Conservation (phyloP, 164 flowering plant genomes). For the Stephania yunnanensis region DNA sequence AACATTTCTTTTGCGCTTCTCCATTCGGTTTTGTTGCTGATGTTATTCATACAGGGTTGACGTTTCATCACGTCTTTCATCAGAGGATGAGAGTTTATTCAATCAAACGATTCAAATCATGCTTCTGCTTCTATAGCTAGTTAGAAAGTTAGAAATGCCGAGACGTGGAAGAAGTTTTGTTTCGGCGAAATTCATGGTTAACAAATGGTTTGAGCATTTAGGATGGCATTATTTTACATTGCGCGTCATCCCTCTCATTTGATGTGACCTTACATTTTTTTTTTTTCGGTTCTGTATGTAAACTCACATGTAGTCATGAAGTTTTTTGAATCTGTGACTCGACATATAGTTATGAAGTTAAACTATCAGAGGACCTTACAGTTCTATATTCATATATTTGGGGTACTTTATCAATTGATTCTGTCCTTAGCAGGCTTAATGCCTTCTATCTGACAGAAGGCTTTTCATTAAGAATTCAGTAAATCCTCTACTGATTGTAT, state of each 20-base stretch:
- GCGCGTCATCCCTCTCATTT: background rate
- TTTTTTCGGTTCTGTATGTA: background rate
- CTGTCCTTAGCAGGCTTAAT: background rate
- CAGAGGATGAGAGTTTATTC: background rate
- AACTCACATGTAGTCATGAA: background rate
- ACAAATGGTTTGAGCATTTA: background rate
- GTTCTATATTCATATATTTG: background rate
- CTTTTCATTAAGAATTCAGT: no score
- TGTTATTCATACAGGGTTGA: slow-evolving; percentile 6
- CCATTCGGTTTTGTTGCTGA: slow-evolving; percentile 5
- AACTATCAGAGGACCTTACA: background rate
- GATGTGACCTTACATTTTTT: background rate
- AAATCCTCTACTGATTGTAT: no score
- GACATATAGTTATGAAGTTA: background rate
- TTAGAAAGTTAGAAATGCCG: background rate
- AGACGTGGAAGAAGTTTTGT: slow-evolving; percentile 5
- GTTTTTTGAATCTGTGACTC: background rate
- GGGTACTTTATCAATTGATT: no score
- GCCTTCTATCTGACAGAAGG: background rate
- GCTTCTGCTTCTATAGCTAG: background rate
- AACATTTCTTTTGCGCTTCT: slow-evolving; percentile 13
- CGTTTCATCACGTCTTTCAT: background rate
- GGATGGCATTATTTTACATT: background rate
- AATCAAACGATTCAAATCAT: background rate
- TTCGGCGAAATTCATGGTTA: slow-evolving; percentile 9